Evolutionary conservation across 371 early-diverging fungal genomes (phyloP).

Genomic region (Mortierella sp.): DNA sequence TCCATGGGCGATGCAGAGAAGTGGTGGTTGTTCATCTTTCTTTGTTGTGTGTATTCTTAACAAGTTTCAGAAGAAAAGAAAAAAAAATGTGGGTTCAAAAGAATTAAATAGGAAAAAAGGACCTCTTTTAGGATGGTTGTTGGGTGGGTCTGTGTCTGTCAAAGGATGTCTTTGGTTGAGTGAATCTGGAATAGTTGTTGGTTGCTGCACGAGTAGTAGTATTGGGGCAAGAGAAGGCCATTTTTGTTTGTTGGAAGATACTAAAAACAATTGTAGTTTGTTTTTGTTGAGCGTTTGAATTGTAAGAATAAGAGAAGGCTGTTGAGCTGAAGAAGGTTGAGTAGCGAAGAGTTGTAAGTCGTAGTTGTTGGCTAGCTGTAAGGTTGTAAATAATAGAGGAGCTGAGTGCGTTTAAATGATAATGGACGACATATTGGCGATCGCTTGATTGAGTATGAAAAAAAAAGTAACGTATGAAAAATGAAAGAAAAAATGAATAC

Average conservation of each 20-base stretch:
- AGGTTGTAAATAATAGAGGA: not conserved
- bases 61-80: not conserved
- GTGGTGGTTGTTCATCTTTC: slow-evolving; percentile 18
- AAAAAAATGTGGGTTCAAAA: not conserved
- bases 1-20: slow-evolving; percentile 8
- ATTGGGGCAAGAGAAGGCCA: slow-evolving; percentile 35
- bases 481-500: not conserved
- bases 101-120: not conserved
- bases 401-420: slow-evolving; percentile 35
- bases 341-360: not conserved
- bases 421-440: slow-evolving; percentile 47
- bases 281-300: not conserved
- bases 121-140: slow-evolving; percentile 31
- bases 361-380: slow-evolving; percentile 9
- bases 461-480: slow-evolving; percentile 2
- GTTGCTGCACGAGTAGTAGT: slow-evolving; percentile 25
- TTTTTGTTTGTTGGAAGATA: slow-evolving; percentile 25
- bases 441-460: not conserved
- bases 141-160: slow-evolving; percentile 37
- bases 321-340: not conserved
- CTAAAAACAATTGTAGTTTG: not conserved
- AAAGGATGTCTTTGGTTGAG: slow-evolving; percentile 34
- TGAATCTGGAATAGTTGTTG: slow-evolving; percentile 35
- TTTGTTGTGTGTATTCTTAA: not conserved
- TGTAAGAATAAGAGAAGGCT: not conserved